phyloP scores from a whole-genome alignment of 495 filamentous ascomycete genomes.

The Lasiosphaeris hirsuta region DNA sequence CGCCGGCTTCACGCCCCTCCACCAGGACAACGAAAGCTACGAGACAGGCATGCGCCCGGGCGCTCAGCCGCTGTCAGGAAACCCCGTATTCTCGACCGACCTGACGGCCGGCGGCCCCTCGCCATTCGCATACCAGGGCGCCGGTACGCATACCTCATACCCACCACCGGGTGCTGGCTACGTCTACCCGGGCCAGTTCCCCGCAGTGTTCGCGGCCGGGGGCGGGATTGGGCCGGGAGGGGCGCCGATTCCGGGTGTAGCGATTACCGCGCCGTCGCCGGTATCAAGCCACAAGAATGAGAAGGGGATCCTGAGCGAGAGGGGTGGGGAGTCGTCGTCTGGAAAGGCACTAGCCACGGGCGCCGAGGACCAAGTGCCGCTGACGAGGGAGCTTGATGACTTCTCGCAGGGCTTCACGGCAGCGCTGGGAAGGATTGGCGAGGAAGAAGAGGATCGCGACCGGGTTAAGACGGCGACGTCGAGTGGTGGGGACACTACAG shows the following conservation, averaged over 20 bases:
- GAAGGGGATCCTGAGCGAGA: too few species aligned
- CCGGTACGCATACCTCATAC: conserved; percentile 20
- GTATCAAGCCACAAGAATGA: not conserved
- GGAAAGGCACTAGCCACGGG: conserved; percentile 12
- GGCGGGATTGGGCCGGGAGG: conserved; percentile 11
- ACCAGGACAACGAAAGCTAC: conserved; percentile 26
- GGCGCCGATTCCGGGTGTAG: not conserved
- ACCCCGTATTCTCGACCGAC: conserved; percentile 20
- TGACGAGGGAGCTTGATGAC: conserved; percentile 40
- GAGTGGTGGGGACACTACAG: conserved; percentile 1
- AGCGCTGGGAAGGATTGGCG: conserved; percentile 38
- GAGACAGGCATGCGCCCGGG: conserved; percentile 24
- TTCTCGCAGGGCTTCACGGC: conserved; percentile 38
- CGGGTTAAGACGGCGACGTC: conserved; percentile 1
- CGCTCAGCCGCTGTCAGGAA: not conserved
- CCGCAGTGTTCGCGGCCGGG: conserved; percentile 19
- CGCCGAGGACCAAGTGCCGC: conserved; percentile 28
- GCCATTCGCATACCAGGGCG: conserved; percentile 19
- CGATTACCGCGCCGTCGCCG: not conserved
- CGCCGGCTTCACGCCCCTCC: conserved; percentile 25
- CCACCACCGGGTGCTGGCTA: conserved; percentile 17
- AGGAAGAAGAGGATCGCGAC: conserved; percentile 33
- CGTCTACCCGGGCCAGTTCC: conserved; percentile 21
- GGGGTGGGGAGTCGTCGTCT: not conserved
- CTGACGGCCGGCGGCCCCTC: conserved; percentile 20